Percentiles rank a stretch among this genome's conserved stretches.
Conservation (phyloP, 1,284 basidiomycete species). For the Trametes sp. region DNA sequence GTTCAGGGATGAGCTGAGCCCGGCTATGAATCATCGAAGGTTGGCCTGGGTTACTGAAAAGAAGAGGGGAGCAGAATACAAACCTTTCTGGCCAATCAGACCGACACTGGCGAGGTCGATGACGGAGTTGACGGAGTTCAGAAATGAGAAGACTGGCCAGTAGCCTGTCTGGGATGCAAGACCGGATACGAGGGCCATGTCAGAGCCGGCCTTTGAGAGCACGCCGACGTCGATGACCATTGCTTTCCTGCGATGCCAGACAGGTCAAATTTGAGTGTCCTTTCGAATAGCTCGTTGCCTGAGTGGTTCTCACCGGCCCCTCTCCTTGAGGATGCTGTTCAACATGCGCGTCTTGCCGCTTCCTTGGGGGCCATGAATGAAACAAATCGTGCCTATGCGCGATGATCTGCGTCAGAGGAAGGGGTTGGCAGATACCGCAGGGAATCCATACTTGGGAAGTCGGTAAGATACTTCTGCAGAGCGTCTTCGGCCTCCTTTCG, state of each 20-base stretch:
- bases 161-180: conserved; percentile 90
- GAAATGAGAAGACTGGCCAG: conserved; percentile 90
- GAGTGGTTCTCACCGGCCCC: conserved; percentile 68
- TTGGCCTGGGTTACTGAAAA: not conserved
- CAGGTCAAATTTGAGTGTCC: not conserved
- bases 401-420: too few relatives aligned
- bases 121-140: conserved; percentile 85
- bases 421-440: not conserved
- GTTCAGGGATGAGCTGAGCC: conserved; percentile 83
- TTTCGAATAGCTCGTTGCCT: not conserved
- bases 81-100: conserved; percentile 93
- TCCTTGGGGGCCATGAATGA: conserved; percentile 92
- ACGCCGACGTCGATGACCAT: conserved; percentile 85
- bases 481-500: conserved; percentile 77
- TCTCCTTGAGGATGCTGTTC: conserved; percentile 63
- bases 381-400: conserved; percentile 67
- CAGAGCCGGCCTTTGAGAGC: conserved; percentile 78
- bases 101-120: conserved; percentile 95
- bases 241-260: conserved; percentile 56
- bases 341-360: conserved; percentile 88
- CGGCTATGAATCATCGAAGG: conserved; percentile 58
- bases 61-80: conserved; percentile 7
- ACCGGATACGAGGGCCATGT: conserved; percentile 71
- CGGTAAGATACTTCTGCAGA: conserved; percentile 75
- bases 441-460: conserved; percentile 80